Base-by-base conservation (phyloP, 306 rosid genomes). In the Quercus parvula region DNA sequence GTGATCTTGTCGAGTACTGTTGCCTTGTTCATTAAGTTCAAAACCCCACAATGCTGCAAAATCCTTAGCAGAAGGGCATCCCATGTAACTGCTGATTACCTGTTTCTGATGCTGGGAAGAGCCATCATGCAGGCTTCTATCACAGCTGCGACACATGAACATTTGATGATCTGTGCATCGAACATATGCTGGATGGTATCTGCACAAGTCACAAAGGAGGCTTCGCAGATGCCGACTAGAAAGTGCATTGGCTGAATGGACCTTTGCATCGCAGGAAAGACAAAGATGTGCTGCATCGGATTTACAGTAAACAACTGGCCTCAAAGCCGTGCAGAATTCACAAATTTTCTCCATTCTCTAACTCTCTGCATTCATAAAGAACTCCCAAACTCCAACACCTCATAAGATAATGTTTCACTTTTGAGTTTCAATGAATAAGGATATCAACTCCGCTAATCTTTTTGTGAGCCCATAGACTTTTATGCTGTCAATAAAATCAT, bases 281-380 rank as follows among this genome's bases (percentile, higher is more conserved):
- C 98, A 94, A 61, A 94, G 97, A 79, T 84, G 86, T 52, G 97
- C 98, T 77, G 90, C 90, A 87, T 94, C 98, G 7, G 98, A 89
- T 72, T 85, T 87, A 71, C 98, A 94, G 86, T 89, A 94, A 75
- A 92, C 88, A 69, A 90, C 87, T 66, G 97, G 91, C 88, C 92
- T 92, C 80, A 83, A 68, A 57, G 79, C 83, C 70, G 77, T 78
- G 91, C 98, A 94, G 82, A 92, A 94, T 51, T 94, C 97, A 75
- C 97, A 91, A 54, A 81, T 77, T 83, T 84, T 94, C 86, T 92
- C 90, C 95, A 94, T 94, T 89, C 81, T 84, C 71, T 81, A 22
- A 67, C 75, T 57, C 75, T 57, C 20, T 57, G 56, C 55, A 79
- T 77, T 33, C 31, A 81, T 35, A 77, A 79, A 59, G 46, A 67